Evolutionary conservation across 2,329 filamentous ascomycete genomes (phyloP).

Genomic region (Gnomoniopsis smithogilvyi): DNA sequence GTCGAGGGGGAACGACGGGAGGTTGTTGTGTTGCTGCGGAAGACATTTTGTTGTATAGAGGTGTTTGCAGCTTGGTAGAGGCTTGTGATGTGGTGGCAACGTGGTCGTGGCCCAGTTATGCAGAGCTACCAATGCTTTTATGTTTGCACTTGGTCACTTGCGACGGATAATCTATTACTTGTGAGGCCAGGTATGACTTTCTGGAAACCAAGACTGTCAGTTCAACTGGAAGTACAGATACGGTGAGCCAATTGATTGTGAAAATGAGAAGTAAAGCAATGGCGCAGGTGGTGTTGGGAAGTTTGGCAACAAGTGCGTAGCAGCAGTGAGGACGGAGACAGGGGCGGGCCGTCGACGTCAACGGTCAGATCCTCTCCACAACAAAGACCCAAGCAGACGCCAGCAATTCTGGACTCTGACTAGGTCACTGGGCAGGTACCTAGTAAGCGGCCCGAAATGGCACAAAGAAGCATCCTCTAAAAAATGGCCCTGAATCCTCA

Average conservation of each 20-base stretch:
- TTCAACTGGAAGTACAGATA: not conserved
- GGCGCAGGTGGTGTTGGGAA: not conserved
- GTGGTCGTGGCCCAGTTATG: not conserved
- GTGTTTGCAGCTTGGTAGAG: not conserved
- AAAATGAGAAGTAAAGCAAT: not conserved
- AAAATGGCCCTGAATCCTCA: not conserved
- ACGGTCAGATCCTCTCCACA: not conserved
- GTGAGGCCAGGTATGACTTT: not conserved
- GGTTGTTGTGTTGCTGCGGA: slow-evolving; percentile 41
- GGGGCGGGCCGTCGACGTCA: not conserved
- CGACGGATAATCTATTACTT: not conserved
- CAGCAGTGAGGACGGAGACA: not conserved
- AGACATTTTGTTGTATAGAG: slow-evolving; percentile 38
- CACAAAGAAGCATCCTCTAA: not conserved
- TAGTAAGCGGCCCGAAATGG: not conserved
- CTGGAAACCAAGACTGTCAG: slow-evolving; percentile 7
- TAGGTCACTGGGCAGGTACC: too few relatives aligned
- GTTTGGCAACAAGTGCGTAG: not conserved
- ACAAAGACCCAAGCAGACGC: not conserved
- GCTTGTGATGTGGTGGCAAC: not conserved
- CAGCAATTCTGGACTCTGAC: not conserved
- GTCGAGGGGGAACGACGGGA: slow-evolving; percentile 57
- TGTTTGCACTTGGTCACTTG: not conserved
- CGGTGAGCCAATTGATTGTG: not conserved
- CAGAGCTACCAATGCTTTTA: not conserved